phyloP scores from a whole-genome alignment of 2,329 filamentous ascomycete genomes.

The Pseudogymnoascus sp. region DNA sequence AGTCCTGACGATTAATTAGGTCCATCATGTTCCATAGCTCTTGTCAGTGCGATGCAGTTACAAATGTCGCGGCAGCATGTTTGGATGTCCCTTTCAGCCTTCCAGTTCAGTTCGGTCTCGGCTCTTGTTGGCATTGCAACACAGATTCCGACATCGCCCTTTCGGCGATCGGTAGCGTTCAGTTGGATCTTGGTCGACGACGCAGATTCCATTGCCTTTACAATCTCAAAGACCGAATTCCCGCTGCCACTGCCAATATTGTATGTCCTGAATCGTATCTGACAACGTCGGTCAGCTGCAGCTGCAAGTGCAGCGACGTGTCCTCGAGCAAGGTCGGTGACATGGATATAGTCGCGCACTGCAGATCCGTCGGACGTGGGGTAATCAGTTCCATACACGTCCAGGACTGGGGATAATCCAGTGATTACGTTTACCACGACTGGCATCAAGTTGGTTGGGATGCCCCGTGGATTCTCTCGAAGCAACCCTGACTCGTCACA shows the following conservation, averaged over 20 bases:
- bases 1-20: too few species aligned
- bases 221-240: conserved; percentile 38
- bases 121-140: conserved; percentile 37
- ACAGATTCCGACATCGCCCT: conserved; percentile 38
- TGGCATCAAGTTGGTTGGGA: conserved; percentile 57
- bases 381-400: conserved; percentile 59
- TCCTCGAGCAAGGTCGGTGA: conserved; percentile 55
- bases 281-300: conserved; percentile 28
- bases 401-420: conserved; percentile 44
- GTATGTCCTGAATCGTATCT: conserved; percentile 36
- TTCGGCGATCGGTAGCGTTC: conserved; percentile 31
- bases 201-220: conserved; percentile 34
- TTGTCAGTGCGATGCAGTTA: conserved; percentile 13
- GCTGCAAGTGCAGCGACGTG: conserved; percentile 52
- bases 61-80: conserved; percentile 19
- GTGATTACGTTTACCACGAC: conserved; percentile 56
- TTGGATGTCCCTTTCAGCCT: conserved; percentile 22
- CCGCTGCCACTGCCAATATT: conserved; percentile 42
- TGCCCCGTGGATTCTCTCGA: conserved; percentile 55
- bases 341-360: conserved; percentile 61
- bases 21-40: background rate
- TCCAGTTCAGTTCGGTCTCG: conserved; percentile 37
- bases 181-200: conserved; percentile 32
- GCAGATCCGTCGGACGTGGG: conserved; percentile 58
- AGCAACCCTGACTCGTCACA: conserved; percentile 57